Percentiles rank a stretch among this genome's conserved stretches.
Conservation (phyloP, 805 yeast species). For the Starmerella sp. region DNA sequence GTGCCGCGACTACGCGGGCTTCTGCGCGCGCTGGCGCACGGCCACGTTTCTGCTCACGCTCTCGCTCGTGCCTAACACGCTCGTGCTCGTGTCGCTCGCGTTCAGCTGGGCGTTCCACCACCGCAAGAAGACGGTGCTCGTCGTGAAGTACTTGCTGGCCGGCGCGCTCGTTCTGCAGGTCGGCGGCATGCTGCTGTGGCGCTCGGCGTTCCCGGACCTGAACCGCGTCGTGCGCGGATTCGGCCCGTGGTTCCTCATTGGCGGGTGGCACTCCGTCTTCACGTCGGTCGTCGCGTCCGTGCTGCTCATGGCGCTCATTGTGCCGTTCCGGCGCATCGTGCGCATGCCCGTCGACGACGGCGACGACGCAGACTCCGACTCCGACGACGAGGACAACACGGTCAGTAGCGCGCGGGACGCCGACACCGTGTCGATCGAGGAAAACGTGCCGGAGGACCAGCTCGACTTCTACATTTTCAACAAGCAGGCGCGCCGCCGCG, state of each 20-base stretch:
- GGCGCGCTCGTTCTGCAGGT: conserved; percentile 21
- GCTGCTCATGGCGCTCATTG: conserved; percentile 17
- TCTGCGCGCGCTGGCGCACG: conserved; percentile 27
- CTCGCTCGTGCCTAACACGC: conserved; percentile 21
- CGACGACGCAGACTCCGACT: conserved; percentile 15
- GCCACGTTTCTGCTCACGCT: conserved; percentile 24
- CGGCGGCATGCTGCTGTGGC: conserved; percentile 18
- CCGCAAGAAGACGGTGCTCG: conserved; percentile 20
- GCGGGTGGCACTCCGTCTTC: conserved; percentile 20
- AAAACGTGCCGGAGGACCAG: conserved; percentile 20
- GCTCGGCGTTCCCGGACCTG: conserved; percentile 14
- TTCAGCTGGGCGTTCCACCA: conserved; percentile 20
- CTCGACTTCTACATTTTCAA: conserved; percentile 22
- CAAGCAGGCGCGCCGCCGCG: conserved; percentile 21
- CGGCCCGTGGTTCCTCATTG: conserved; percentile 22
- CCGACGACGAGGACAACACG: conserved; percentile 18
- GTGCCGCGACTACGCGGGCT: conserved; percentile 15
- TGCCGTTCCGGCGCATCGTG: conserved; percentile 22
- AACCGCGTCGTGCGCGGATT: conserved; percentile 12
- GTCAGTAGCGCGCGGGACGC: conserved; percentile 14
- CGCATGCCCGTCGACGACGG: conserved; percentile 8
- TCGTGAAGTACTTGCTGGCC: conserved; percentile 13
- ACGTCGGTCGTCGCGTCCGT: conserved; percentile 16
- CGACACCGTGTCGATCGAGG: conserved; percentile 22
- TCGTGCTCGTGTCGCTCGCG: conserved; percentile 13